Evolutionary conservation across 306 rosid genomes (phyloP), one percentile per base, ranked within the genome.

Genomic region (Inga laurina): DNA sequence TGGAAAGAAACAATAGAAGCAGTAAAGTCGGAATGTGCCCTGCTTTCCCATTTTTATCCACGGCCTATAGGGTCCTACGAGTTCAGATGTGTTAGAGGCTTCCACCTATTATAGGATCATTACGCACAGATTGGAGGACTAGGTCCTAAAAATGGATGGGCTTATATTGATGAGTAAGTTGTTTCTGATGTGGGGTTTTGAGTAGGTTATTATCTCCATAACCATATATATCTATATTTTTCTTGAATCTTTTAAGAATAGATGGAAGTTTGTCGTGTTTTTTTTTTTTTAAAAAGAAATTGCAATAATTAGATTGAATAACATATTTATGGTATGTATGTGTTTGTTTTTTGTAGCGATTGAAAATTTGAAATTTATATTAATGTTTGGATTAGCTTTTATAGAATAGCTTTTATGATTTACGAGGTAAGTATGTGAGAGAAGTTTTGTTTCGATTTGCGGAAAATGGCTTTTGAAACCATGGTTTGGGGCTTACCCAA

Each of bases 1-100:
- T 49, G 69, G 69, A 43, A 79, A 22, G 52, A 74, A 70, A 77
- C 18, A 59, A 35, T 48, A 32, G 66, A 83, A 74, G 49, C 62
- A 41, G 75, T 51, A 74, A 76, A 32, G 4, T 78, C 54, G 19
- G 46, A 66, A 49, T 34, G 12, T 27, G 45, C 57, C 35, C 24
- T 72, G 51, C 44, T 27, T 64, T 62, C 69, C 69, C 39, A 1
- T 27, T 62, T 27, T 13, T 30, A 32, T 78, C 51, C 12, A n/a
- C n/a, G 82, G 49, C 21, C 71, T 4, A 32, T 6, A 32, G 43
- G 6, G 10, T 32, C 34, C 34, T 44, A 62, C 52, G 79, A 37
- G 67, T 34, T 74, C 66, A 81, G 11, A 21, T 74, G 27, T 81
- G 44, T 34, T 46, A n/a, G 32, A 45, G 67, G 10, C 69, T 82